phyloP scores from a whole-genome alignment of 345 rosid species.

The Noccaea bulbosa region DNA sequence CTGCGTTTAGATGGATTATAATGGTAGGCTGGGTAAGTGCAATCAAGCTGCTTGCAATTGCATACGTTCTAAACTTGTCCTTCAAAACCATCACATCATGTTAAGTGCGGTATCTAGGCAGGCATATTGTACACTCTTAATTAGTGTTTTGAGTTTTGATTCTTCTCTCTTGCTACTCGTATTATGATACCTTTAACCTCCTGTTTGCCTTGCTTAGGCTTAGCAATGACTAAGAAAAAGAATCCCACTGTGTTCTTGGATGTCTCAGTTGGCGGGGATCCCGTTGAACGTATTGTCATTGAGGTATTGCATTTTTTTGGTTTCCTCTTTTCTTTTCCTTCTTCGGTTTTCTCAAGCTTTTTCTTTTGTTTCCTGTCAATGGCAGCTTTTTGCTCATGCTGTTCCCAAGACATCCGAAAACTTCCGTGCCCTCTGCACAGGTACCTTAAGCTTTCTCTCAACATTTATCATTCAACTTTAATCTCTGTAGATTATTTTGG shows the following conservation, averaged over 20 bases:
- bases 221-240: slow-evolving; percentile 72
- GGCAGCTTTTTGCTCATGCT: slow-evolving; percentile 85
- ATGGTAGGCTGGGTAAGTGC: neutral
- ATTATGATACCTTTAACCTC: neutral
- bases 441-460: slow-evolving; percentile 47
- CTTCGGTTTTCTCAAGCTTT: neutral
- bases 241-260: slow-evolving; percentile 83
- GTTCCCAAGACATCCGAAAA: slow-evolving; percentile 96
- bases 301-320: slow-evolving; percentile 60
- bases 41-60: neutral
- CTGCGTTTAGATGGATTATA: neutral
- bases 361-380: slow-evolving; percentile 22
- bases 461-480: neutral
- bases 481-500: neutral
- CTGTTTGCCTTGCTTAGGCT: neutral
- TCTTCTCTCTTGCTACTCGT: too few species aligned
- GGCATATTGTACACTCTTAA: neutral
- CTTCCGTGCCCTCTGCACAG: slow-evolving; percentile 95
- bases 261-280: slow-evolving; percentile 70
- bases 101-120: too few species aligned
- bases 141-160: neutral
- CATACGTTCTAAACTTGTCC: neutral
- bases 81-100: too few species aligned
- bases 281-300: slow-evolving; percentile 65
- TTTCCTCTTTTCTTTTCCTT: neutral